Evolutionary conservation across 495 filamentous ascomycete genomes (phyloP).

Genomic region (Penicillium coffeae): DNA sequence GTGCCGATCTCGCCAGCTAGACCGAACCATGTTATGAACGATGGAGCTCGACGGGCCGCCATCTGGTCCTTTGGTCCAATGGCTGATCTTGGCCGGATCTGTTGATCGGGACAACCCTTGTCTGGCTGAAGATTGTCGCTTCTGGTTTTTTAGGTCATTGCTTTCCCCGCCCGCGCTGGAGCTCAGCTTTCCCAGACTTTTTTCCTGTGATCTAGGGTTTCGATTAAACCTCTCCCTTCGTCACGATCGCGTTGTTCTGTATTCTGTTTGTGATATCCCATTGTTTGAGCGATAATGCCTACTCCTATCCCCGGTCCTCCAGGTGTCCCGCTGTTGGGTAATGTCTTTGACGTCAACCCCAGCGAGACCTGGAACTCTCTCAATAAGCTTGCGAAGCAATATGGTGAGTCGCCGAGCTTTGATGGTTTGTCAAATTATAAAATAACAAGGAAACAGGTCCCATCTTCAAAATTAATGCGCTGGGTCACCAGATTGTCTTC

Average conservation of each 20-base stretch:
- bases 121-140: conserved; percentile 18
- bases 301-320: conserved; percentile 18
- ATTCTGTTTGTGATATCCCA: conserved; percentile 5
- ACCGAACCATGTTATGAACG: conserved; percentile 21
- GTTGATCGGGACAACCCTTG: conserved; percentile 16
- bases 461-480: conserved; percentile 64
- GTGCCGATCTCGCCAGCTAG: conserved; percentile 26
- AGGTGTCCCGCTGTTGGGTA: conserved; percentile 62
- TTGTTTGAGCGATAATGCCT: conserved; percentile 9
- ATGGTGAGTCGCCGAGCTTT: conserved; percentile 39
- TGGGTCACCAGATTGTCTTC: conserved; percentile 49
- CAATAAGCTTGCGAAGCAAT: conserved; percentile 58
- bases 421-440: neutral
- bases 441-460: conserved; percentile 51
- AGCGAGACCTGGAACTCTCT: conserved; percentile 61
- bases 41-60: conserved; percentile 15
- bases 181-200: neutral
- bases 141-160: conserved; percentile 8
- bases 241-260: neutral
- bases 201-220: conserved; percentile 1
- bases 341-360: conserved; percentile 59
- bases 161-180: conserved; percentile 8
- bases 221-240: neutral
- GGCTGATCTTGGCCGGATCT: conserved; percentile 13
- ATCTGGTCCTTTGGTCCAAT: conserved; percentile 2